Base-by-base conservation (phyloP, 495 filamentous ascomycete genomes). In the Tuber umbilicatum region DNA sequence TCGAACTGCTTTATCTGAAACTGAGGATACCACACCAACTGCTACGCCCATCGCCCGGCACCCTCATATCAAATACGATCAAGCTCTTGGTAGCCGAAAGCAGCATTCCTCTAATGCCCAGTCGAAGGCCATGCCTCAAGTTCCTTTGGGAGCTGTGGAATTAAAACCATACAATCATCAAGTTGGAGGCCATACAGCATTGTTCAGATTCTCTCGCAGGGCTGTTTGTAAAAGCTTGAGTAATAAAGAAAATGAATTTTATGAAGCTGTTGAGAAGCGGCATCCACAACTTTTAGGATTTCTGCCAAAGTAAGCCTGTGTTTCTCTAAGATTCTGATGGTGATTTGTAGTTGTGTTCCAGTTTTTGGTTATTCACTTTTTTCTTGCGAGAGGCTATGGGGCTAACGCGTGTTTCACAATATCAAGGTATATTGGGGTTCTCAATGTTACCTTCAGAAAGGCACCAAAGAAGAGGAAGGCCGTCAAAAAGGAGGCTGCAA, bases 201-300 rank as follows among this genome's bases (percentile, higher is more conserved):
- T 99, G 37, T 99, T 97, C 86, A 91, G 95, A 40, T 98, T 99
- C 79, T 98, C 95, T 35, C 89, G 91, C 68, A 89, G 93, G 76
- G 95, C 95, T 72, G 94, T 99, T 27, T 98, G 96, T 86, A 99
- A 99, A 83, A 93, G 97, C 85, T 88, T 99, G 76, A 98, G 95
- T 83, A 98, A 97, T 81, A 86, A 93, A 79, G 95, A 99, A 81
- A 99, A 99, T 84, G 92, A 97, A 84, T 99, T 99, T 81, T 99
- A 99, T 83, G 95, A 99, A 83, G 95, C 90, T 72, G 91, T 99
- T 77, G 95, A 99, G 85, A 88, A 87, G 76, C 88, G 91, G 73
- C 94, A 99, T 83, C 93, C 94, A 60, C 90, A 97, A 77, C 86
- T 99, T 81, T 85, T 99, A 73, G 88, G 89, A 37, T 99, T 98